These are phyloP conservation scores for Tolypocladium pustulatum DNA, from an alignment of 2,329 filamentous ascomycete species.

Conservation along the genomic window DNA sequence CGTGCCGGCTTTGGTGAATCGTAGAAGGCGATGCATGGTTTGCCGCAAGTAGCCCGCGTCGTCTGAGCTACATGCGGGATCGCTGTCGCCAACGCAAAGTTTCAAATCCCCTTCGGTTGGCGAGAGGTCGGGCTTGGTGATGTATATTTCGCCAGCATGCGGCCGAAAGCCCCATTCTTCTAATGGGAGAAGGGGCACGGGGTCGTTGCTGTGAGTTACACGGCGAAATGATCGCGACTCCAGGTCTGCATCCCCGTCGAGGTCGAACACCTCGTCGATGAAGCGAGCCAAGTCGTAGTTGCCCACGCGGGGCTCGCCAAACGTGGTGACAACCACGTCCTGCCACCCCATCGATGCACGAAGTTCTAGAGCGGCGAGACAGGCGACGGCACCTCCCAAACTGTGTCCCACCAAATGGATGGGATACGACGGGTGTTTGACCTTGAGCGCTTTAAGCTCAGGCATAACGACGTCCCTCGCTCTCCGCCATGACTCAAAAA, in stretches of 20 bases:
- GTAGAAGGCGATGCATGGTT: slow-evolving; percentile 13
- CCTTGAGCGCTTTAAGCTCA: slow-evolving; percentile 47
- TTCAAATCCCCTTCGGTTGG: slow-evolving; percentile 59
- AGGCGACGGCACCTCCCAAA: slow-evolving; percentile 83
- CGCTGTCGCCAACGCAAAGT: slow-evolving; percentile 61
- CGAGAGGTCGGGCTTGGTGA: slow-evolving; percentile 59
- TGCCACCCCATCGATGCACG: slow-evolving; percentile 61
- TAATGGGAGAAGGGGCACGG: slow-evolving; percentile 77
- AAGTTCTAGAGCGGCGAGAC: slow-evolving; percentile 76
- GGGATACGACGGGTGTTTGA: slow-evolving; percentile 57
- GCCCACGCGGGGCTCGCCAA: slow-evolving; percentile 70
- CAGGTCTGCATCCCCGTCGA: slow-evolving; percentile 20
- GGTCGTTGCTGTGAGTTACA: slow-evolving; percentile 79
- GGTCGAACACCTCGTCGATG: slow-evolving; percentile 40
- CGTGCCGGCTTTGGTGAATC: slow-evolving; percentile 12
- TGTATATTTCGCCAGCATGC: slow-evolving; percentile 83
- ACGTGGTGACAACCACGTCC: slow-evolving; percentile 72
- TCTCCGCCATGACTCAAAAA: slow-evolving; percentile 73
- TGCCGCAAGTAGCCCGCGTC: slow-evolving; percentile 28
- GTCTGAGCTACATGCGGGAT: slow-evolving; percentile 60
- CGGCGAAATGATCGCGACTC: slow-evolving; percentile 51
- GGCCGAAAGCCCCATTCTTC: slow-evolving; percentile 79
- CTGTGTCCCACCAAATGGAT: slow-evolving; percentile 82
- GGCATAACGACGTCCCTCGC: slow-evolving; percentile 61
- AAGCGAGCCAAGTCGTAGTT: slow-evolving; percentile 46